Base-by-base conservation (phyloP, 768 basidiomycete species). In the Mycena albidolilacea region DNA sequence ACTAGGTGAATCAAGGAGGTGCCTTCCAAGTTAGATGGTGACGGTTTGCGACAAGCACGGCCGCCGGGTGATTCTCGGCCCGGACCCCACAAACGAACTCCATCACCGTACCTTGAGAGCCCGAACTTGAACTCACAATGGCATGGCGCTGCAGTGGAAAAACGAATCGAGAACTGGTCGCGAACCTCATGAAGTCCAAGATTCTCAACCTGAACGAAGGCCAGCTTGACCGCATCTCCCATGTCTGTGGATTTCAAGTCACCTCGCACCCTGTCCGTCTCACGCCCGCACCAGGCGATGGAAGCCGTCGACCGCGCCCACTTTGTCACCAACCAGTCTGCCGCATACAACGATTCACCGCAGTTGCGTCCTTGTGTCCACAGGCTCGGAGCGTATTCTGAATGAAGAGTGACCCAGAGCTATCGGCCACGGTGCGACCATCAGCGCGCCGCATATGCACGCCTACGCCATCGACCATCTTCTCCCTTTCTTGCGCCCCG, bases 391-490 rank as follows among this genome's bases (percentile, higher is more conserved):
- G 39, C 50, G 52, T 19, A 14, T 48, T 69, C 69, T 72, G 54
- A 48, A 8, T 44, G n/a, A n/a, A 71, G 72, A 37, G 35, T 44
- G 72, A 21, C n/a, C 39, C 77, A 94, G 94, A 80, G 72, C 86
- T 19, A 96, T 97, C 64, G 93, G 94, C 2, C 88, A 93, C 78
- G 92, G 91, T 14, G 97, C 97, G 15, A 99, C 97, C 0, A 98
- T 99, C 73, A 95, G 94, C 48, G 97, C 97, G 0, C 97, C 97
- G 1, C 97, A 99, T 80, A 99, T 99, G 97, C 97, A 98, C 73
- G 96, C 96, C 0, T 91, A 97, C 72, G 97, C 97, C 0, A 80
- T 89, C 4, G 93, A 97, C 78, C 88, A 93, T 70, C 88, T 98
- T 12, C 85, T 95, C 3, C 89, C 92, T 0, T 91, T 90, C 78